Evolutionary conservation across 2,329 filamentous ascomycete genomes (phyloP).

Genomic region (Epichloe gansuensis): DNA sequence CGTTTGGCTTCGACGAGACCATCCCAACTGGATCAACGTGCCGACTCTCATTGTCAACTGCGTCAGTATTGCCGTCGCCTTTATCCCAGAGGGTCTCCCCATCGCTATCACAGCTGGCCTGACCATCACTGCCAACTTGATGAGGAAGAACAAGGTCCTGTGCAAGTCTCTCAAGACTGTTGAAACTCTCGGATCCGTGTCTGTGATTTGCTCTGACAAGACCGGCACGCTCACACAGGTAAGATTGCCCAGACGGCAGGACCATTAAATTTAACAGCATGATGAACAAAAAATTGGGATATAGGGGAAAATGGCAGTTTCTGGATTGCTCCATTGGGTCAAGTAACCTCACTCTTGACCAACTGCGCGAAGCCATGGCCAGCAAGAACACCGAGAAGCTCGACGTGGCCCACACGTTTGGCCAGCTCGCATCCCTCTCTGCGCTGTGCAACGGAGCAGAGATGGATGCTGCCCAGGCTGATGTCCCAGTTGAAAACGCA

Average conservation of each 20-base stretch:
- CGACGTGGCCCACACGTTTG: slow-evolving; percentile 22
- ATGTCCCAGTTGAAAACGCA: slow-evolving; percentile 47
- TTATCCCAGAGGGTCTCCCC: slow-evolving; percentile 63
- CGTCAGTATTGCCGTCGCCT: slow-evolving; percentile 61
- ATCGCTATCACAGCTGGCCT: slow-evolving; percentile 59
- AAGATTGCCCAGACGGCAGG: slow-evolving; percentile 7
- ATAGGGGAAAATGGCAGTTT: slow-evolving; percentile 61
- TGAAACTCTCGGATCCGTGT: slow-evolving; percentile 62
- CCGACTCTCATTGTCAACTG: slow-evolving; percentile 60
- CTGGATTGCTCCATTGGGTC: slow-evolving; percentile 51
- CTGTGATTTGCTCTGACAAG: slow-evolving; percentile 66
- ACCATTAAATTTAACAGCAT: too few relatives aligned
- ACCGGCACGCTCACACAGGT: slow-evolving; percentile 56
- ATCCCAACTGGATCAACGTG: slow-evolving; percentile 62
- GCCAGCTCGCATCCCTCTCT: slow-evolving; percentile 48
- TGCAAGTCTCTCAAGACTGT: slow-evolving; percentile 74
- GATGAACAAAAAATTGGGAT: too few relatives aligned
- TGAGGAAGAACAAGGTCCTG: slow-evolving; percentile 64
- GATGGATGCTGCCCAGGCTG: slow-evolving; percentile 53
- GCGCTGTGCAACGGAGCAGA: slow-evolving; percentile 65
- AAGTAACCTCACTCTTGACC: slow-evolving; percentile 36
- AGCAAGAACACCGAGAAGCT: slow-evolving; percentile 20
- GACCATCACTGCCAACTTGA: slow-evolving; percentile 65
- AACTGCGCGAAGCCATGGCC: slow-evolving; percentile 30
- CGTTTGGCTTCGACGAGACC: slow-evolving; percentile 52